Percentiles rank a stretch among this genome's conserved stretches.
phyloP scores from a whole-genome alignment of 2,329 filamentous ascomycete genomes.

The Fusarium zealandicum region DNA sequence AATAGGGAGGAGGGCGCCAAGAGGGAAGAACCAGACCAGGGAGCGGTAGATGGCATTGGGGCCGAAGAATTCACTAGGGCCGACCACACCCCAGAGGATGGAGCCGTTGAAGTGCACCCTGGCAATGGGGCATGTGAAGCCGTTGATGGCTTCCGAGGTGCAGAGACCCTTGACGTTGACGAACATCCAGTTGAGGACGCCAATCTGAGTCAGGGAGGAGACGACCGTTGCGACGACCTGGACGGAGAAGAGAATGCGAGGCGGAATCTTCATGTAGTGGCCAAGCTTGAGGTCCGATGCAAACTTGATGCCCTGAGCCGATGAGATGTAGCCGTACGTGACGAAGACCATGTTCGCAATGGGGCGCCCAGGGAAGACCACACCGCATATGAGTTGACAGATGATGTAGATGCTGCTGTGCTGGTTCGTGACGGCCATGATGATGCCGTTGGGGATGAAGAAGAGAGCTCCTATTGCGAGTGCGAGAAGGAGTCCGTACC shows the following conservation, averaged over 20 bases:
- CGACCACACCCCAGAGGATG: slow-evolving; percentile 89
- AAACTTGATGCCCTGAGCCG: slow-evolving; percentile 88
- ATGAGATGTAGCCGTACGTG: slow-evolving; percentile 89
- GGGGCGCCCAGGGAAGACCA: slow-evolving; percentile 81
- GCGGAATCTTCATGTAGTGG: slow-evolving; percentile 88
- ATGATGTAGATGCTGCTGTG: slow-evolving; percentile 87
- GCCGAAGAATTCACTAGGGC: slow-evolving; percentile 83
- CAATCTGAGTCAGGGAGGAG: slow-evolving; percentile 81
- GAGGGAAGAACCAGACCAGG: slow-evolving; percentile 81
- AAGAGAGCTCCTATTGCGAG: slow-evolving; percentile 79
- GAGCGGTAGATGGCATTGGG: slow-evolving; percentile 75
- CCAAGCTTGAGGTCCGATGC: slow-evolving; percentile 86
- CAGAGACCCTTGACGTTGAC: slow-evolving; percentile 77
- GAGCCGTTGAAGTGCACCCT: slow-evolving; percentile 90
- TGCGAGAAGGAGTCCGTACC: slow-evolving; percentile 84
- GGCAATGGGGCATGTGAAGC: slow-evolving; percentile 87
- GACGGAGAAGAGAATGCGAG: slow-evolving; percentile 78
- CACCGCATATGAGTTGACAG: slow-evolving; percentile 84
- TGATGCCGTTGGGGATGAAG: slow-evolving; percentile 90
- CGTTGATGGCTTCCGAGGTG: slow-evolving; percentile 80
- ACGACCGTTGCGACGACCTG: slow-evolving; percentile 79
- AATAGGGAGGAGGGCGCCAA: slow-evolving; percentile 78
- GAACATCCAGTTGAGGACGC: slow-evolving; percentile 91
- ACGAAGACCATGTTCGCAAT: slow-evolving; percentile 95
- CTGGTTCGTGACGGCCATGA: slow-evolving; percentile 92